Conservation (phyloP, 2,329 filamentous ascomycete genomes). For the Cercospora brassicicola region DNA sequence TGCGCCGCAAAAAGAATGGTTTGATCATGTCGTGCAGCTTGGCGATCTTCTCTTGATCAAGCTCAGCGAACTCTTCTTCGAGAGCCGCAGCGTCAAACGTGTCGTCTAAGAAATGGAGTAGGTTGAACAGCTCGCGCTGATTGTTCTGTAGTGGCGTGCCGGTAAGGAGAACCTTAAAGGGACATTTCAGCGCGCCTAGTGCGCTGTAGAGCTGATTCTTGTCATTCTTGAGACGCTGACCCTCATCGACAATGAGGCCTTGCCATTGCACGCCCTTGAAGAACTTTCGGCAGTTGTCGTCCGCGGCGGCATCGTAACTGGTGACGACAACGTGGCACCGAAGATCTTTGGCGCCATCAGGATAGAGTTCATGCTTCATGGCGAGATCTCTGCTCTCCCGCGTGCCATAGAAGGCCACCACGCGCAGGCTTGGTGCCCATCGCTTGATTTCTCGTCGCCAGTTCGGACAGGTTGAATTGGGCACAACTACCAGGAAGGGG, state of each 20-base stretch:
- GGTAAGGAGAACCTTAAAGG: constrained; percentile 83
- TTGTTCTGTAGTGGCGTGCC: constrained; percentile 94
- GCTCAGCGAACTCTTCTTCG: constrained; percentile 72
- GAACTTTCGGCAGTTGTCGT: constrained; percentile 67
- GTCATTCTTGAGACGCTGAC: constrained; percentile 93
- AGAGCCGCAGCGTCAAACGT: constrained; percentile 67
- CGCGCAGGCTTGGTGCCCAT: constrained; percentile 81
- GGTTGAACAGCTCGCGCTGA: constrained; percentile 87
- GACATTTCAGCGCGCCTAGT: constrained; percentile 70
- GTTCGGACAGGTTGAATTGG: constrained; percentile 94
- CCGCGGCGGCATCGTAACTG: constrained; percentile 85
- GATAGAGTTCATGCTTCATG: constrained; percentile 82
- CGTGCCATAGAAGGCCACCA: constrained; percentile 90
- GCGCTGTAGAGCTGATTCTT: constrained; percentile 76
- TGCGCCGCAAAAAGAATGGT: constrained; percentile 70
- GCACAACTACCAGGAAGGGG: constrained; percentile 90
- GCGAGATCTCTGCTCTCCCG: constrained; percentile 72
- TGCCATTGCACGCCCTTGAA: constrained; percentile 78
- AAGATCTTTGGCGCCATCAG: constrained; percentile 63
- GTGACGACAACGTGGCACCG: constrained; percentile 90
- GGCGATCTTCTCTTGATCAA: constrained; percentile 78
- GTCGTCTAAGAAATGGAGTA: constrained; percentile 90
- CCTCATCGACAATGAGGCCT: constrained; percentile 89
- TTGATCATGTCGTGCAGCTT: constrained; percentile 81
- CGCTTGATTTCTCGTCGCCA: constrained; percentile 95